Evolutionary conservation across 140 eudicot genomes (phyloP).

Genomic region (Anethum foeniculum): DNA sequence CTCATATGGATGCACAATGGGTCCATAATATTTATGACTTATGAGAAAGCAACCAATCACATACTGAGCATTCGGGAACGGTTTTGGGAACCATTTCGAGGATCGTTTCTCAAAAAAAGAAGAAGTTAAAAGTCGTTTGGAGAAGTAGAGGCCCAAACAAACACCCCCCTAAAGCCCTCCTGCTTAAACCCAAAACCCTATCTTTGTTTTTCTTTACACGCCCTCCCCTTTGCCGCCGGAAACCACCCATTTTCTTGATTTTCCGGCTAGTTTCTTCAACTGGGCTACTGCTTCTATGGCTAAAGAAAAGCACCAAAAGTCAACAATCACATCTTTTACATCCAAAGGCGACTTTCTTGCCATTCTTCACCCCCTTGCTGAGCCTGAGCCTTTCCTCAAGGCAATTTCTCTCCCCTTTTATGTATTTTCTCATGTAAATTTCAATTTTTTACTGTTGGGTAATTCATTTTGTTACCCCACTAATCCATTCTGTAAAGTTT

Average conservation of each 20-base stretch:
- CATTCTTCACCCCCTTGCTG: constrained; percentile 16
- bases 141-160: not conserved
- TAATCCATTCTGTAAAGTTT: not conserved
- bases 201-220: not conserved
- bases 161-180: not conserved
- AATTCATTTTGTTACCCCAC: not conserved
- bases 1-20: too few relatives aligned
- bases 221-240: not conserved
- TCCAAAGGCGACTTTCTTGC: constrained; percentile 41
- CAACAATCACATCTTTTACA: constrained; percentile 31
- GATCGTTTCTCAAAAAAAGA: too few relatives aligned
- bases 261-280: not conserved
- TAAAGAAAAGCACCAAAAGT: constrained; percentile 7
- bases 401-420: constrained; percentile 17
- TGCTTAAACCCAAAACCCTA: constrained; percentile 3
- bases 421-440: not conserved
- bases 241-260: not conserved
- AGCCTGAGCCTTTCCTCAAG: constrained; percentile 20
- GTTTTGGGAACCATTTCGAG: too few relatives aligned
- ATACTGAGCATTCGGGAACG: too few relatives aligned
- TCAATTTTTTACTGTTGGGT: not conserved
- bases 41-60: too few relatives aligned
- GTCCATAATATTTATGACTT: too few relatives aligned
- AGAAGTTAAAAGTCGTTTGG: not conserved
- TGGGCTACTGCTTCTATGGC: not conserved